These are phyloP conservation scores for Crithidia expoeki DNA, from an alignment of 208 protist species.

Conservation along the genomic window DNA sequence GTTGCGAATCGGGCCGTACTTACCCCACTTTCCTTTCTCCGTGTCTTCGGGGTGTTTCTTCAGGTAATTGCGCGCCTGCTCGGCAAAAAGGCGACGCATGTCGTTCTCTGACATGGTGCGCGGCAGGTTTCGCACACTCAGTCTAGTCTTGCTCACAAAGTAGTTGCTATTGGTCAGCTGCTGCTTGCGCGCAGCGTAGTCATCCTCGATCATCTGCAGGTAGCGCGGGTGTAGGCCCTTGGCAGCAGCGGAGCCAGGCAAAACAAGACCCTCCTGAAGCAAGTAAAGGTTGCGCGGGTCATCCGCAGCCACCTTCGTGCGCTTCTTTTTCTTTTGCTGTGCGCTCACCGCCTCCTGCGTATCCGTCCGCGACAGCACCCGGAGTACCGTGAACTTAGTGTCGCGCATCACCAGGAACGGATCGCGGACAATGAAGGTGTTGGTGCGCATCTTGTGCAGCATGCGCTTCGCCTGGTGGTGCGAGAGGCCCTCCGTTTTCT, in stretches of 20 bases:
- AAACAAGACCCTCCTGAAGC: constrained; percentile 87
- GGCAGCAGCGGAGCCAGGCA: constrained; percentile 75
- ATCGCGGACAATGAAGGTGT: constrained; percentile 68
- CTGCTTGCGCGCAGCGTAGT: constrained; percentile 82
- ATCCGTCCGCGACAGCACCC: constrained; percentile 81
- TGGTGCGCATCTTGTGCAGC: constrained; percentile 75
- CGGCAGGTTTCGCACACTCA: constrained; percentile 92
- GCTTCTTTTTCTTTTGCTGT: constrained; percentile 89
- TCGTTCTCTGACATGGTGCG: constrained; percentile 88
- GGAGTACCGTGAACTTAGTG: constrained; percentile 83
- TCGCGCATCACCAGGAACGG: constrained; percentile 87
- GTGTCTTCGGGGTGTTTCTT: constrained; percentile 73
- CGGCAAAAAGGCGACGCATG: constrained; percentile 79
- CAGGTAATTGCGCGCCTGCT: constrained; percentile 72
- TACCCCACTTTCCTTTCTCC: constrained; percentile 84
- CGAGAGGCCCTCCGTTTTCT: constrained; percentile 79
- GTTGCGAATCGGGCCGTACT: constrained; percentile 90
- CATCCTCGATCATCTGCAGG: constrained; percentile 86
- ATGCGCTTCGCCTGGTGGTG: constrained; percentile 83
- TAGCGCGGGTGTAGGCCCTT: constrained; percentile 79
- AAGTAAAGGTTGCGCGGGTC: constrained; percentile 91
- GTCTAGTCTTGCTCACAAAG: constrained; percentile 90
- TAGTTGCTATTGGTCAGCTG: constrained; percentile 91
- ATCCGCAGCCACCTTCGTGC: constrained; percentile 87
- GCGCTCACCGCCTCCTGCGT: constrained; percentile 77